Evolutionary conservation across 768 basidiomycete genomes (phyloP), one percentile per base, ranked within the genome.

Genomic region (Russula earlei): DNA sequence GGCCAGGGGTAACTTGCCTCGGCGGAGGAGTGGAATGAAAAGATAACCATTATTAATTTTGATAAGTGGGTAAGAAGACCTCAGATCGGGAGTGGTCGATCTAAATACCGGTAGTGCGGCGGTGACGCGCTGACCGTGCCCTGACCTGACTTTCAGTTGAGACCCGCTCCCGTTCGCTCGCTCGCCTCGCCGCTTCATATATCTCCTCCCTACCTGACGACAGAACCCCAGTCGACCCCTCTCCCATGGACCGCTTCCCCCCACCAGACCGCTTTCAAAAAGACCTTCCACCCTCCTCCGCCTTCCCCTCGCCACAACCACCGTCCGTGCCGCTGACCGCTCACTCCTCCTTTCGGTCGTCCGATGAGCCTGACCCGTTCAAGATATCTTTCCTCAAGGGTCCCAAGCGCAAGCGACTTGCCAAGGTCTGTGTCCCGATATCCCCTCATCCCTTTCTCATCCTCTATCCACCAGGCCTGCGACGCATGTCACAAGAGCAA

Each of bases 401-500:
- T 38, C 73, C 72, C n/a, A 79, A 80, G 63, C 74, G 77, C 42
- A 79, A 79, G 58, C 76, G 77, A 6, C 71, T 79, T 9, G 75
- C 76, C 57, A 79, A 79, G 74, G 77, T 75, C 34, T 36, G 11
- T 36, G 34, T 36, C 24, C 19, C 37, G 20, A 19, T 9, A 40
- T 20, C 3, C 19, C 37, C 25, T 24, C 11, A 40, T 20, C 3
- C 45, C 22, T 20, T 37, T 4, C 15, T 9, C 12, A 52, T 41
- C 20, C 42, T 41, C 20, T 40, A 15, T 42, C 48, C 46, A n/a
- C 33, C 55, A 79, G 77, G 77, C 88, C 47, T 90, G 88, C 69
- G 85, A 88, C 69, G 83, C 85, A 51, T 91, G 88, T 67, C 89
- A 91, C 67, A 87, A 85, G 68, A 84, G 82, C 71, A 91, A 91